Conservation (phyloP, 345 rosid species). For the Durio zibethinus region DNA sequence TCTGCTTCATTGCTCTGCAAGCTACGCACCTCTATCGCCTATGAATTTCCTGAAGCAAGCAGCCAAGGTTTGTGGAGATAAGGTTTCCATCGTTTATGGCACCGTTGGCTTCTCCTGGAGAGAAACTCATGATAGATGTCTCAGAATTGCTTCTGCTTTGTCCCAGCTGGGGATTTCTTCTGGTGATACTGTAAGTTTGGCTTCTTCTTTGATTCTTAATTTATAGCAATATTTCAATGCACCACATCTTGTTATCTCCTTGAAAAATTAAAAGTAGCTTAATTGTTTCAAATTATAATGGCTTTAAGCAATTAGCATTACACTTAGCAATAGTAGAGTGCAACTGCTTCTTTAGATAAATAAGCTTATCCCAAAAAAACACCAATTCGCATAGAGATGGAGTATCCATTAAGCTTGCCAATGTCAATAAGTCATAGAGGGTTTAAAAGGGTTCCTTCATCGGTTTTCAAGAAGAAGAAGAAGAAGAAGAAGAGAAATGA, state of each 20-base stretch:
- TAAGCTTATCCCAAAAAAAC: too few relatives aligned
- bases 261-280: not conserved
- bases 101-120: slow-evolving; percentile 49
- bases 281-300: not conserved
- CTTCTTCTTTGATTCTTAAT: not conserved
- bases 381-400: too few relatives aligned
- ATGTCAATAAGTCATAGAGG: not conserved
- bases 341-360: too few relatives aligned
- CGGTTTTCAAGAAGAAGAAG: not conserved
- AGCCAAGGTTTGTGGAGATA: slow-evolving; percentile 44
- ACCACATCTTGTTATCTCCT: not conserved
- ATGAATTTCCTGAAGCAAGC: slow-evolving; percentile 57
- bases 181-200: slow-evolving; percentile 52
- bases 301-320: not conserved
- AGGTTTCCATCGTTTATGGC: slow-evolving; percentile 53
- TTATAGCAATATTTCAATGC: not conserved
- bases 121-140: slow-evolving; percentile 56
- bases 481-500: too few relatives aligned
- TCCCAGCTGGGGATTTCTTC: slow-evolving; percentile 33
- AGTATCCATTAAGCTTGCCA: not conserved
- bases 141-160: slow-evolving; percentile 65
- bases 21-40: slow-evolving; percentile 49
- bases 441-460: not conserved
- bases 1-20: slow-evolving; percentile 40
- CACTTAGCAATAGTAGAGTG: not conserved